Evolutionary conservation across 306 rosid genomes (phyloP).

Genomic region (Cicer pinnatifidum): DNA sequence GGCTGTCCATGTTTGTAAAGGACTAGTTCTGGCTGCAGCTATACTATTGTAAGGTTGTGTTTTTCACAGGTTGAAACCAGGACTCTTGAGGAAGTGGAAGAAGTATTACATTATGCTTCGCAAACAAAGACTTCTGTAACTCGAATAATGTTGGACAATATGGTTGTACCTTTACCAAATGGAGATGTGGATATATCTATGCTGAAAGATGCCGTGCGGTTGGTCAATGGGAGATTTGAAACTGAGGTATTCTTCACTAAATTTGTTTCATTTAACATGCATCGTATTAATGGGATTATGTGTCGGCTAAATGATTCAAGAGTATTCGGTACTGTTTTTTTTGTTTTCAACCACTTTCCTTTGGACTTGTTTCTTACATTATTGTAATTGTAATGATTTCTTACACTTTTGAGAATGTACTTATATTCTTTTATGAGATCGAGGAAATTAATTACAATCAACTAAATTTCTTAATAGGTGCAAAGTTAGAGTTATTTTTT

Average conservation of each 20-base stretch:
- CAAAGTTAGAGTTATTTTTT: too few species aligned
- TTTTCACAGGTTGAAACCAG: constrained; percentile 86
- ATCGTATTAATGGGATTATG: neutral
- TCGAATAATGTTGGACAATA: constrained; percentile 93
- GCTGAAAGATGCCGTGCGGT: constrained; percentile 80
- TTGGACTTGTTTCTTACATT: too few species aligned
- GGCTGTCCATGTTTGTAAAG: constrained; percentile 23
- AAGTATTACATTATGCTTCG: constrained; percentile 69
- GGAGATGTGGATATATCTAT: constrained; percentile 79
- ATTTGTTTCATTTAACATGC: constrained; percentile 31
- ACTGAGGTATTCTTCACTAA: constrained; percentile 68
- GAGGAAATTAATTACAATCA: too few species aligned
- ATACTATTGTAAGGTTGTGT: constrained; percentile 34
- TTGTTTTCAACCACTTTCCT: neutral
- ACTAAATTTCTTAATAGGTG: too few species aligned
- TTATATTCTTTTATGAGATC: too few species aligned
- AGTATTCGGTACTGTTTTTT: constrained; percentile 21
- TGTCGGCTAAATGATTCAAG: constrained; percentile 23
- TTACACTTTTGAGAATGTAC: too few species aligned
- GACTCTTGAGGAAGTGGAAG: constrained; percentile 79
- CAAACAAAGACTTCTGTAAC: constrained; percentile 78
- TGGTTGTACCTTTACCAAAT: constrained; percentile 80
- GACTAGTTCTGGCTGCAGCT: constrained; percentile 20
- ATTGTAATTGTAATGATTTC: too few species aligned
- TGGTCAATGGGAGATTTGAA: constrained; percentile 77